Conservation (phyloP, 2,329 filamentous ascomycete species). For the Fusarium brevicatenulatum region DNA sequence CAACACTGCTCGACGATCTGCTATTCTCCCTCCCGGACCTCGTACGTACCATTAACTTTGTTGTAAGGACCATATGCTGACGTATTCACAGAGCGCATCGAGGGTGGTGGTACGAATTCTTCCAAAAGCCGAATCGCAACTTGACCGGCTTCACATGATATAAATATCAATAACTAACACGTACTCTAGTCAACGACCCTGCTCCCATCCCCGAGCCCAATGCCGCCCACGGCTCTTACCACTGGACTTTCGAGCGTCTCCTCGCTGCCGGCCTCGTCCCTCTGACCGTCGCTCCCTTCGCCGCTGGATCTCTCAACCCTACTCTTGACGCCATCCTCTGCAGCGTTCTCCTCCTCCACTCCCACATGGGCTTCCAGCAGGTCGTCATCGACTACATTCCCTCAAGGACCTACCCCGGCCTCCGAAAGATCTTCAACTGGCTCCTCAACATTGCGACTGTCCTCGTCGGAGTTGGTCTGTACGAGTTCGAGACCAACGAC, state of each 20-base stretch:
- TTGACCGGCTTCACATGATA: slow-evolving; percentile 36
- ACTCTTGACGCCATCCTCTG: slow-evolving; percentile 87
- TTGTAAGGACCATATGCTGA: slow-evolving; percentile 53
- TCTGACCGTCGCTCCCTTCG: slow-evolving; percentile 89
- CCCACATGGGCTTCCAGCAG: slow-evolving; percentile 94
- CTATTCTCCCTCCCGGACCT: slow-evolving; percentile 85
- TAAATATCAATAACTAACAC: slow-evolving; percentile 12
- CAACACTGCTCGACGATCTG: slow-evolving; percentile 78
- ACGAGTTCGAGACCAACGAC: slow-evolving; percentile 99
- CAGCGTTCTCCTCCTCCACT: slow-evolving; percentile 86
- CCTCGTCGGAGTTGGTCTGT: slow-evolving; percentile 85
- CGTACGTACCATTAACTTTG: slow-evolving; percentile 66
- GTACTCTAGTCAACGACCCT: slow-evolving; percentile 80
- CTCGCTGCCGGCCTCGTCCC: slow-evolving; percentile 85
- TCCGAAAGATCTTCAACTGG: slow-evolving; percentile 78
- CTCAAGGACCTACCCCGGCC: slow-evolving; percentile 71
- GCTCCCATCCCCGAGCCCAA: slow-evolving; percentile 76
- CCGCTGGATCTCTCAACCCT: slow-evolving; percentile 90
- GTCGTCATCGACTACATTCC: slow-evolving; percentile 94
- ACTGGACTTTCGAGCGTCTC: slow-evolving; percentile 96
- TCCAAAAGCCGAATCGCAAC: slow-evolving; percentile 12
- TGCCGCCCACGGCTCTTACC: slow-evolving; percentile 91
- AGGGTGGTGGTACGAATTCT: slow-evolving; percentile 74
- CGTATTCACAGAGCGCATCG: slow-evolving; percentile 69
- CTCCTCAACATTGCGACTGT: slow-evolving; percentile 81